Conservation (phyloP, 176 grass and related monocot species). For the Oryza coarctata region DNA sequence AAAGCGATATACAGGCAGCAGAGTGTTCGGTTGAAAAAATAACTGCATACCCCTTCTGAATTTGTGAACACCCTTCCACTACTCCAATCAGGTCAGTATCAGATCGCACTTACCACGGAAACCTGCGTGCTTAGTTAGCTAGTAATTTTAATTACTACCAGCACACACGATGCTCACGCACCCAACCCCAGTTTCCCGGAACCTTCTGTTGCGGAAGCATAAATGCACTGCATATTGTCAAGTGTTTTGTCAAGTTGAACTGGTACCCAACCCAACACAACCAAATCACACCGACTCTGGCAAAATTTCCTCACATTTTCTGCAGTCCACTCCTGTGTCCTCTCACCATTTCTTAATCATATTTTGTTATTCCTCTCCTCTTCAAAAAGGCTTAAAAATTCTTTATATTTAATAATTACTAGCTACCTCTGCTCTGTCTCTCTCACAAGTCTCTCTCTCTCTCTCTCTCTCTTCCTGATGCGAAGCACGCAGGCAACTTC, state of each 20-base stretch:
- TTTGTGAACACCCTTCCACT: neutral
- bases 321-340: neutral
- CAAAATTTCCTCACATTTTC: slow-evolving; percentile 1
- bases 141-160: too few relatives aligned
- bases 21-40: neutral
- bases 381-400: neutral
- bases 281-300: neutral
- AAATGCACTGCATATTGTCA: neutral
- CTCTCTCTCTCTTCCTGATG: neutral
- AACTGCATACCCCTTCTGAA: neutral
- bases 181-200: neutral
- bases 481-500: slow-evolving; percentile 34
- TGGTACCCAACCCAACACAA: slow-evolving; percentile 4
- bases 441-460: neutral
- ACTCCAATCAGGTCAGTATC: neutral
- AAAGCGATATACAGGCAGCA: too few relatives aligned
- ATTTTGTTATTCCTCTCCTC: neutral
- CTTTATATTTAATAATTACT: neutral
- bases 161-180: too few relatives aligned
- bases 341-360: neutral
- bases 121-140: too few relatives aligned
- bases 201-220: neutral
- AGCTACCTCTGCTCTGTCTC: neutral
- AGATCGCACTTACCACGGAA: too few relatives aligned
- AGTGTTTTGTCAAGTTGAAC: neutral